Conservation (phyloP, 805 yeast species). For the Grigorovia humatica region DNA sequence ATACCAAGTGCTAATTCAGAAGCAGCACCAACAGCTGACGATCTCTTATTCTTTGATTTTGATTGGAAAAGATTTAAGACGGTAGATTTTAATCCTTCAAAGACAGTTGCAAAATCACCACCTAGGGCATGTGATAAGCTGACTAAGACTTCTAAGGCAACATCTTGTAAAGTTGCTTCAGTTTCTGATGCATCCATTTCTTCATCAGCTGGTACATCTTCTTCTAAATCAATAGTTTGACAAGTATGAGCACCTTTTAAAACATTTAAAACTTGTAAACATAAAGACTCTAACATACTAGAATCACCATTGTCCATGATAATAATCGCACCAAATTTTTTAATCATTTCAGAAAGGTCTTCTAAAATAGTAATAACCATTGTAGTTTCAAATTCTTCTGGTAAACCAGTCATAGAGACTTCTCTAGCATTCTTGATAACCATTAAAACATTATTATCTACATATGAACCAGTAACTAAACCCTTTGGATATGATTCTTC, state of each 20-base stretch:
- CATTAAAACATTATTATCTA: conserved; percentile 45
- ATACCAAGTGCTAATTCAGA: conserved; percentile 82
- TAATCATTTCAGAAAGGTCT: conserved; percentile 55
- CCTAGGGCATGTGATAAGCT: conserved; percentile 69
- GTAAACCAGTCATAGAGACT: conserved; percentile 50
- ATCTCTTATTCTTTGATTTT: conserved; percentile 64
- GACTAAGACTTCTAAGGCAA: conserved; percentile 78
- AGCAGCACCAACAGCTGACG: conserved; percentile 74
- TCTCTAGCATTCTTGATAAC: conserved; percentile 60
- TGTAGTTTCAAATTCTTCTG: conserved; percentile 73
- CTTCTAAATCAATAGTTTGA: conserved; percentile 67
- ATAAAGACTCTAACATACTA: conserved; percentile 53
- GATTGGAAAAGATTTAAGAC: conserved; percentile 48
- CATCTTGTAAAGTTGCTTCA: conserved; percentile 65
- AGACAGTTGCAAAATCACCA: conserved; percentile 63
- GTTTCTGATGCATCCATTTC: conserved; percentile 48
- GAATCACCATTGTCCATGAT: conserved; percentile 50
- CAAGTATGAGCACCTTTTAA: conserved; percentile 77
- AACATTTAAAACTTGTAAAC: conserved; percentile 60
- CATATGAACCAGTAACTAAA: conserved; percentile 49
- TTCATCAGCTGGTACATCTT: conserved; percentile 45
- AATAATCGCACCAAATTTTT: conserved; percentile 58
- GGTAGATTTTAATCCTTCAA: conserved; percentile 58
- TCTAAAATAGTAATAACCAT: conserved; percentile 76
- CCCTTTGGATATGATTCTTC: conserved; percentile 53